Conservation (phyloP, 2,329 filamentous ascomycete species). For the Fusarium setosum region DNA sequence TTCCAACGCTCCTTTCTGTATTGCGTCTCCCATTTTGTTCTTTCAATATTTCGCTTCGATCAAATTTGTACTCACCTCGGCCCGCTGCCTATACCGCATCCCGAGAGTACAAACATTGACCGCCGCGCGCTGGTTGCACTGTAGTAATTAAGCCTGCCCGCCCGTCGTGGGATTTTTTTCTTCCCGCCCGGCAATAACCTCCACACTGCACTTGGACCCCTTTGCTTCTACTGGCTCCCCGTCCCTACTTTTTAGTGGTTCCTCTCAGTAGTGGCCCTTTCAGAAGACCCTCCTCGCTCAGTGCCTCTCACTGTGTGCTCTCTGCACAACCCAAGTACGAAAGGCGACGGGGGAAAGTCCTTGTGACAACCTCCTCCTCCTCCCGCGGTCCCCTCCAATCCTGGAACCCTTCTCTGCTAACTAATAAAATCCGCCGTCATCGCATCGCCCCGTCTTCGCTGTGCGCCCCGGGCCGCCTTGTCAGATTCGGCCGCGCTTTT, state of each 20-base stretch:
- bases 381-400: constrained; percentile 38
- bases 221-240: constrained; percentile 21
- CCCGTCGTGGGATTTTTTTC: background rate
- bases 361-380: constrained; percentile 39
- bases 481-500: constrained; percentile 14
- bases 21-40: background rate
- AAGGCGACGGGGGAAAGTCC: constrained; percentile 22
- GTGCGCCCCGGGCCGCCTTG: constrained; percentile 31
- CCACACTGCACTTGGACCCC: constrained; percentile 1
- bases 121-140: background rate
- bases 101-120: background rate
- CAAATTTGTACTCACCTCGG: background rate
- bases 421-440: constrained; percentile 38
- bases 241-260: constrained; percentile 23
- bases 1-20: background rate
- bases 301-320: constrained; percentile 31
- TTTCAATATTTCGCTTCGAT: background rate
- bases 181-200: constrained; percentile 7
- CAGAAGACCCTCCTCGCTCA: constrained; percentile 3
- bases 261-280: constrained; percentile 8
- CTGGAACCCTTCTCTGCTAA: constrained; percentile 2
- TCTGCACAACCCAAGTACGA: constrained; percentile 8
- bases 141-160: background rate
- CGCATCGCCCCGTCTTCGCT: constrained; percentile 35
- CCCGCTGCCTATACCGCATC: background rate